Evolutionary conservation across 2,329 filamentous ascomycete genomes (phyloP).

Genomic region (Colletotrichum ledebouriae): DNA sequence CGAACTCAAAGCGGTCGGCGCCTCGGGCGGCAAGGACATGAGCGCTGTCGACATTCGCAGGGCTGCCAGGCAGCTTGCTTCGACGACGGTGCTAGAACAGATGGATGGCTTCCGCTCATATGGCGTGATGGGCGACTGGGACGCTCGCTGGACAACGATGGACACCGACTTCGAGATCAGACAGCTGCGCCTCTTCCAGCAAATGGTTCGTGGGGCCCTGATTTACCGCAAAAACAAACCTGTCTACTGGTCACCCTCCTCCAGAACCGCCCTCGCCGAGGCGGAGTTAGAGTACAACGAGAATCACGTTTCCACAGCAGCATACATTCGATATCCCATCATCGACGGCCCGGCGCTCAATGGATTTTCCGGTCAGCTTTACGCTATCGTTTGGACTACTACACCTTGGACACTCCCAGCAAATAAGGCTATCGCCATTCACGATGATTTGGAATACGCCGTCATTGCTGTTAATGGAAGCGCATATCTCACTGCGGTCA

Average conservation of each 20-base stretch:
- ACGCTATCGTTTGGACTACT: constrained; percentile 97
- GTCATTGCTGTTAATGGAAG: constrained; percentile 70
- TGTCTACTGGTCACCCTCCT: constrained; percentile 89
- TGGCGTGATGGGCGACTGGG: constrained; percentile 87
- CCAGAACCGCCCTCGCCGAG: constrained; percentile 83
- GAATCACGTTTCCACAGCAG: constrained; percentile 77
- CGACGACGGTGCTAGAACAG: constrained; percentile 77
- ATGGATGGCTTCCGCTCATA: constrained; percentile 80
- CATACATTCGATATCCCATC: constrained; percentile 86
- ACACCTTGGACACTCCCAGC: constrained; percentile 98
- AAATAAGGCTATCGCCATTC: constrained; percentile 89
- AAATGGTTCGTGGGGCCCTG: constrained; percentile 79
- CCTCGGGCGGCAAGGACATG: constrained; percentile 57
- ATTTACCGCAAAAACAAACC: constrained; percentile 86
- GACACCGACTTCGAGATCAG: constrained; percentile 79
- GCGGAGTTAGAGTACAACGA: constrained; percentile 89
- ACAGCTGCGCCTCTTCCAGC: constrained; percentile 81
- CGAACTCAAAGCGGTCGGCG: constrained; percentile 91
- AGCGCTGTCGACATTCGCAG: constrained; percentile 71
- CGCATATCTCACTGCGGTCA: constrained; percentile 79
- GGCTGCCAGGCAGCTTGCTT: constrained; percentile 75
- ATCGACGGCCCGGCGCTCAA: constrained; percentile 60
- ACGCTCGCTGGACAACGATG: constrained; percentile 83
- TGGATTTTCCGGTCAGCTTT: constrained; percentile 64
- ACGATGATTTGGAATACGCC: constrained; percentile 79